Evolutionary conservation across 2,329 filamentous ascomycete species (phyloP).

Genomic region (Rhinocladiella similis): DNA sequence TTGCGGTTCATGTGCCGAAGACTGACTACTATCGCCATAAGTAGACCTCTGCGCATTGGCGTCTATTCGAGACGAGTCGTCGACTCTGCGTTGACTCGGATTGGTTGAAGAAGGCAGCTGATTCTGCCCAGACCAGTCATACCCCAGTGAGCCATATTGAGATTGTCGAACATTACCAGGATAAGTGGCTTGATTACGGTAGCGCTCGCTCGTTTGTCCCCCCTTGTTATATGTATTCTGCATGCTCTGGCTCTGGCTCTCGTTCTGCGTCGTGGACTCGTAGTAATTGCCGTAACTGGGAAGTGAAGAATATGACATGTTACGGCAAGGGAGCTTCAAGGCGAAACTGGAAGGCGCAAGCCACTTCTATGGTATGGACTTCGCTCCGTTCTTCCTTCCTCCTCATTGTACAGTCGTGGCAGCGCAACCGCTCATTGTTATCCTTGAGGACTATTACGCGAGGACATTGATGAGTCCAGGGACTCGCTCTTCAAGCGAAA

Average conservation of each 20-base stretch:
- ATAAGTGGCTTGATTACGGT: slow-evolving; percentile 14
- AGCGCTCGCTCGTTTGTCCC: slow-evolving; percentile 6
- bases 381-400: neutral
- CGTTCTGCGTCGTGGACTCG: slow-evolving; percentile 13
- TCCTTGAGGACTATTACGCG: no score
- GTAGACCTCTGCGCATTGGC: neutral
- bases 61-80: slow-evolving; percentile 10
- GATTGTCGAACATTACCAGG: slow-evolving; percentile 9
- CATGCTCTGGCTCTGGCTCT: slow-evolving; percentile 17
- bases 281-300: slow-evolving; percentile 19
- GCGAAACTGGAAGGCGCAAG: neutral
- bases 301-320: slow-evolving; percentile 24
- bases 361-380: neutral
- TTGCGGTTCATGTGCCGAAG: slow-evolving; percentile 4
- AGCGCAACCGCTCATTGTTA: no score
- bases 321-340: neutral
- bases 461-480: no score
- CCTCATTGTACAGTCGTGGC: neutral
- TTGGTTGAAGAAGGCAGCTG: slow-evolving; percentile 17
- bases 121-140: slow-evolving; percentile 19
- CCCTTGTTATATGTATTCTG: slow-evolving; percentile 12
- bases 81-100: slow-evolving; percentile 11
- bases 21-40: slow-evolving; percentile 13
- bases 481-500: no score
- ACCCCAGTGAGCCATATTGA: slow-evolving; percentile 19